A percentile compares a stretch with the other conserved stretches of the same genome.
phyloP scores from a whole-genome alignment of 2,329 filamentous ascomycete species.

The Nigrospora osmanthi region DNA sequence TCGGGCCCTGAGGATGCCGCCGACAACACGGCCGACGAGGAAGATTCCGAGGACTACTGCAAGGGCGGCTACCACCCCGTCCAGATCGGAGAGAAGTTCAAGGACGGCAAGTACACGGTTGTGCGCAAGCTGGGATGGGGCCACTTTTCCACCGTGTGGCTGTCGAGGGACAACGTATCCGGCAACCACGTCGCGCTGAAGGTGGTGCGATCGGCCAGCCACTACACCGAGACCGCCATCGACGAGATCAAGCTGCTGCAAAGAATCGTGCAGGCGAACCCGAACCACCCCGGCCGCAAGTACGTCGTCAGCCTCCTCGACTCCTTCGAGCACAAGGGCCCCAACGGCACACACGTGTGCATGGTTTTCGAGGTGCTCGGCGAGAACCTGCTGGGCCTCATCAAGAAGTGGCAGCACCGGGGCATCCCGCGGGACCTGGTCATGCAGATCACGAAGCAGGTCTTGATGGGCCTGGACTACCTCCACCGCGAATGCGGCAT shows the following conservation, averaged over 20 bases:
- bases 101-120: slow-evolving; percentile 92
- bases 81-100: slow-evolving; percentile 90
- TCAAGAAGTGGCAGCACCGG: slow-evolving; percentile 97
- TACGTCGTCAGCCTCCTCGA: slow-evolving; percentile 95
- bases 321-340: slow-evolving; percentile 95
- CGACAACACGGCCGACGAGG: slow-evolving; percentile 93
- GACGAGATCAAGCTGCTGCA: slow-evolving; percentile 98
- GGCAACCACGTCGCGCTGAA: slow-evolving; percentile 96
- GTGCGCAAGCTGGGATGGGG: slow-evolving; percentile 97
- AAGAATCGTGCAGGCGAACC: slow-evolving; percentile 92
- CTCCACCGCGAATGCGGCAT: slow-evolving; percentile 97
- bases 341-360: slow-evolving; percentile 93
- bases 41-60: slow-evolving; percentile 98
- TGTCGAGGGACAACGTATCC: slow-evolving; percentile 73
- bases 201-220: slow-evolving; percentile 92
- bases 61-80: slow-evolving; percentile 98
- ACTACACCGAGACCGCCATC: slow-evolving; percentile 97
- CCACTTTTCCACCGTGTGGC: slow-evolving; percentile 96
- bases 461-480: slow-evolving; percentile 90
- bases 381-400: slow-evolving; percentile 87
- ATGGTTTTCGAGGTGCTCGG: slow-evolving; percentile 99
- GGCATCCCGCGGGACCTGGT: slow-evolving; percentile 94
- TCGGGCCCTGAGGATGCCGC: slow-evolving; percentile 75
- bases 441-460: slow-evolving; percentile 98
- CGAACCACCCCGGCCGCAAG: slow-evolving; percentile 84